phyloP scores from a whole-genome alignment of 2,329 filamentous ascomycete genomes.

The Ustulina deusta region DNA sequence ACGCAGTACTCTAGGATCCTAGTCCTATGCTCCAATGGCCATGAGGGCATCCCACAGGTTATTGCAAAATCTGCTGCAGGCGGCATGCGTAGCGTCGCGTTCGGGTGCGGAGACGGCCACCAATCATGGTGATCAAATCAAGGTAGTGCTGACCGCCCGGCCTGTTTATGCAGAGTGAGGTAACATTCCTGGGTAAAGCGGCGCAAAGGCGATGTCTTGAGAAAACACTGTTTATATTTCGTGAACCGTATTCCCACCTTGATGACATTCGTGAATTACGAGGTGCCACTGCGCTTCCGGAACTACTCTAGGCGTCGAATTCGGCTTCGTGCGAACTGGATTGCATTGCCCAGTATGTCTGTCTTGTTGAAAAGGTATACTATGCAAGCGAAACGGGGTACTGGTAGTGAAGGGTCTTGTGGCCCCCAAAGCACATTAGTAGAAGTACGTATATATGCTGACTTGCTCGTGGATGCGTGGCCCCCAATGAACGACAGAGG shows the following conservation, averaged over 20 bases:
- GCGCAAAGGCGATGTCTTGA: not conserved
- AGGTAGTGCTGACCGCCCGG: constrained; percentile 12
- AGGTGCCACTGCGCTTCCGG: not conserved
- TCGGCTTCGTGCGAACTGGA: not conserved
- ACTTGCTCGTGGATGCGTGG: too few species aligned
- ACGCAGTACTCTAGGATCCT: not conserved
- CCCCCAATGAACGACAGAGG: not conserved
- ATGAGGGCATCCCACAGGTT: not conserved
- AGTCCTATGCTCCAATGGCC: not conserved
- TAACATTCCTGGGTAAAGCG: not conserved
- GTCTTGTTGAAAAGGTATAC: not conserved
- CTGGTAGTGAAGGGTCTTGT: not conserved
- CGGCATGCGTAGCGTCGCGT: not conserved
- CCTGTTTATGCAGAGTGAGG: not conserved
- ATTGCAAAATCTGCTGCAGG: not conserved
- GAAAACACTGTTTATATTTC: constrained; percentile 2
- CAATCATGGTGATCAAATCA: not conserved
- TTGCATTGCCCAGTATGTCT: not conserved
- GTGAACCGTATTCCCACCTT: not conserved
- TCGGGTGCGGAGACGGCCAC: too few species aligned
- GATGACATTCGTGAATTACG: not conserved
- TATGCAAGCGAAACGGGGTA: not conserved
- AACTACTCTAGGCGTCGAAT: not conserved
- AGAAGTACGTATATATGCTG: too few species aligned
- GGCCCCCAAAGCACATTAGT: not conserved